phyloP scores from a whole-genome alignment of 371 early-diverging fungal species.

The Mycotypha africana region DNA sequence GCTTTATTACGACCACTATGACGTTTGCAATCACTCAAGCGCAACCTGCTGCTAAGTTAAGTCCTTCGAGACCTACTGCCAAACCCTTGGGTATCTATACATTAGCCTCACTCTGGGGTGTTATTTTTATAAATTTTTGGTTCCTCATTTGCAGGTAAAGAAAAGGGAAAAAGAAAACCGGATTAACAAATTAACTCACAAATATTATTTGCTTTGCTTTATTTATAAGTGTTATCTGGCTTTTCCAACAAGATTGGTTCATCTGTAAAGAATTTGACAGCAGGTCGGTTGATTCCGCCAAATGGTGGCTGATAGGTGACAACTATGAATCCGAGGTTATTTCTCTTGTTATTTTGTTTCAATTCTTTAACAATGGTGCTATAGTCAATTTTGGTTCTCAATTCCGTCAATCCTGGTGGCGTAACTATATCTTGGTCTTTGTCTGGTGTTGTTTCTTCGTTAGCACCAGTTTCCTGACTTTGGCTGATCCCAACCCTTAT shows the following conservation, averaged over 20 bases:
- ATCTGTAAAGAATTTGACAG: slow-evolving; percentile 75
- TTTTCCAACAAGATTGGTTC: slow-evolving; percentile 64
- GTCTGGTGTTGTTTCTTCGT: slow-evolving; percentile 51
- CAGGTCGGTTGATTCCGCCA: slow-evolving; percentile 54
- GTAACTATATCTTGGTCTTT: slow-evolving; percentile 57
- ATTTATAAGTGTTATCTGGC: slow-evolving; percentile 30
- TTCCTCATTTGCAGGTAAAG: slow-evolving; percentile 30
- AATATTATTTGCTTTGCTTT: not conserved
- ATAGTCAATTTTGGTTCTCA: slow-evolving; percentile 68
- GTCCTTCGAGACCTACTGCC: slow-evolving; percentile 69
- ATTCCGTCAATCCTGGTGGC: slow-evolving; percentile 57
- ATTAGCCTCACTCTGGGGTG: slow-evolving; percentile 61
- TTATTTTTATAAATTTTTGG: slow-evolving; percentile 63
- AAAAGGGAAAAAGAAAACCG: not conserved
- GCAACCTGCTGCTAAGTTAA: slow-evolving; percentile 51
- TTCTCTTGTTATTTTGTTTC: slow-evolving; percentile 57
- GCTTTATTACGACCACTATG: slow-evolving; percentile 60
- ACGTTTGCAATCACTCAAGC: slow-evolving; percentile 69
- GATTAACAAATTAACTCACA: slow-evolving; percentile 16
- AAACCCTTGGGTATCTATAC: slow-evolving; percentile 70
- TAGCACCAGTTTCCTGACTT: slow-evolving; percentile 46
- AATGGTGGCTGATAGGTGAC: slow-evolving; percentile 82
- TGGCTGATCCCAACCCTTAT: slow-evolving; percentile 69
- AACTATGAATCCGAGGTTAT: slow-evolving; percentile 71
- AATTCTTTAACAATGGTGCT: slow-evolving; percentile 66